These are phyloP conservation scores for Microbotryum silenes-acaulis DNA, from an alignment of 1,284 basidiomycete genomes.

Conservation along the genomic window DNA sequence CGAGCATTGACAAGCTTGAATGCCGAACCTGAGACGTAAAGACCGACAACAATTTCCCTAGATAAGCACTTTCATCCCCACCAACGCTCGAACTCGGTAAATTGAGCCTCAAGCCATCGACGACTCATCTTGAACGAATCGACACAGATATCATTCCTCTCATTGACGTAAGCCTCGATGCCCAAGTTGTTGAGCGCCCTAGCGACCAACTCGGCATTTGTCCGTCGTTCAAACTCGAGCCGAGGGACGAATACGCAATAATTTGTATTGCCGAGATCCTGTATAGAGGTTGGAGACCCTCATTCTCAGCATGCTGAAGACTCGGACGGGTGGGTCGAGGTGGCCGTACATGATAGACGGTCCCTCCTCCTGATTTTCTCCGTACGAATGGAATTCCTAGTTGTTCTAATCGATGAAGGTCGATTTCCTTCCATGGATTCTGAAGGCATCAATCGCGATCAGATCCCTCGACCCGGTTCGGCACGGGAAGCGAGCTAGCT, in stretches of 20 bases:
- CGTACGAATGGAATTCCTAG: conserved; percentile 70
- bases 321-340: not conserved
- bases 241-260: conserved; percentile 89
- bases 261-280: conserved; percentile 97
- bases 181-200: conserved; percentile 68
- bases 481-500: conserved; percentile 5
- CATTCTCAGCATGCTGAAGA: not conserved
- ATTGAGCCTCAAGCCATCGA: conserved; percentile 9
- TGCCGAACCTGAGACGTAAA: conserved; percentile 88
- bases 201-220: conserved; percentile 69
- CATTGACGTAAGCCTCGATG: conserved; percentile 70
- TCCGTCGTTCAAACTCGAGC: conserved; percentile 66
- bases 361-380: conserved; percentile 88
- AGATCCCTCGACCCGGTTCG: not conserved
- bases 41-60: not conserved
- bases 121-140: conserved; percentile 73
- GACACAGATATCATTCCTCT: conserved; percentile 82
- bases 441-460: conserved; percentile 39
- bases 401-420: conserved; percentile 52
- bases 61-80: not conserved
- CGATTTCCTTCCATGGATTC: conserved; percentile 97
- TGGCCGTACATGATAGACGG: conserved; percentile 82
- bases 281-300: conserved; percentile 13
- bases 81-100: not conserved
- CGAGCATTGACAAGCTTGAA: conserved; percentile 89